phyloP scores from a whole-genome alignment of 257 asterid genomes.

The Lycium barbarum region DNA sequence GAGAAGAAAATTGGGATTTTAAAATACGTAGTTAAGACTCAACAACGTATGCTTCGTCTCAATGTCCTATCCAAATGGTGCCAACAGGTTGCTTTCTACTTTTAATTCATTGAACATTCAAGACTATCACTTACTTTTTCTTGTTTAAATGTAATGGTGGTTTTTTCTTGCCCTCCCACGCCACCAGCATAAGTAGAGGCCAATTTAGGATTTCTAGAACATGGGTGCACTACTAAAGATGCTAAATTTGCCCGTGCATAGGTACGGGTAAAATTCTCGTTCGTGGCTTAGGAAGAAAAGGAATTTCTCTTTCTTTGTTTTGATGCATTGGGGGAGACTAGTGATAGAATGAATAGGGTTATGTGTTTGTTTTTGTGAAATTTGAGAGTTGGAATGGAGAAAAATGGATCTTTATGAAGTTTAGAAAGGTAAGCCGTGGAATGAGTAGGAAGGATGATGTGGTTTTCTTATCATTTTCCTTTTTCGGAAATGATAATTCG shows the following conservation, averaged over 20 bases:
- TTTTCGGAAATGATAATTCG: background rate
- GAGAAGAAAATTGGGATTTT: slow-evolving; percentile 93
- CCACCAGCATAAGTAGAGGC: too few relatives aligned
- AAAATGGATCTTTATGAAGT: background rate
- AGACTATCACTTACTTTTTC: background rate
- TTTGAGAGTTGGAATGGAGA: background rate
- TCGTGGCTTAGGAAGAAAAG: background rate
- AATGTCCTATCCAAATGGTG: slow-evolving; percentile 99
- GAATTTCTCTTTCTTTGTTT: background rate
- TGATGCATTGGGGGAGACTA: background rate
- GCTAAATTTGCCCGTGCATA: too few relatives aligned
- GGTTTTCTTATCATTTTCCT: background rate
- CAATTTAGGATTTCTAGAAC: too few relatives aligned
- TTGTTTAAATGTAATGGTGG: background rate
- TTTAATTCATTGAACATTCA: background rate
- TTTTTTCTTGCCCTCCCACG: background rate
- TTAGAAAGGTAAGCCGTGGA: slow-evolving; percentile 8
- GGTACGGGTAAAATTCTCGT: background rate
- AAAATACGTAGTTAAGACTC: slow-evolving; percentile 90
- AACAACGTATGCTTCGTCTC: slow-evolving; percentile 97
- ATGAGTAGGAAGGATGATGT: slow-evolving; percentile 2
- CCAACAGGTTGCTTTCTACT: slow-evolving; percentile 71
- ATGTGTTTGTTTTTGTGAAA: slow-evolving; percentile 18
- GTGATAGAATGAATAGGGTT: background rate
- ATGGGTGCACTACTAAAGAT: too few relatives aligned